Evolutionary conservation across 2,329 filamentous ascomycete genomes (phyloP).

Genomic region (Fusarium guadeloupense): DNA sequence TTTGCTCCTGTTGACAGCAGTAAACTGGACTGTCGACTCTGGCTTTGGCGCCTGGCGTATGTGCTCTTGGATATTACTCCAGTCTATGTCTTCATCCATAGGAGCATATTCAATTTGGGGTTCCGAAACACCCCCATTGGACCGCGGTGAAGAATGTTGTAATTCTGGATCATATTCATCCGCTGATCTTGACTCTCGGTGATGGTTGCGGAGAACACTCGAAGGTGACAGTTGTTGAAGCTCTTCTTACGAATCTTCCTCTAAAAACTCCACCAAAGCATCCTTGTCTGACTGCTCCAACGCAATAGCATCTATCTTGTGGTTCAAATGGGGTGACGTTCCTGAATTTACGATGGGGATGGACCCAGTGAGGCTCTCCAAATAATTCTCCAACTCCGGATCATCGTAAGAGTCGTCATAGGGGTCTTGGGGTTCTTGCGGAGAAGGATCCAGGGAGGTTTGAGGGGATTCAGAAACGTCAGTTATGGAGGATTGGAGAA

Average conservation of each 20-base stretch:
- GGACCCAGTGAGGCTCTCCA: constrained; percentile 12
- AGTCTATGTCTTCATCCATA: constrained; percentile 54
- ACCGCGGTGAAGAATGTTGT: constrained; percentile 47
- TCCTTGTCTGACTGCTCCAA: constrained; percentile 26
- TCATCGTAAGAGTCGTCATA: constrained; percentile 28
- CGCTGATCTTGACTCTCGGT: constrained; percentile 47
- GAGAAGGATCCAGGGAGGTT: constrained; percentile 4
- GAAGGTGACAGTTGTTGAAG: constrained; percentile 39
- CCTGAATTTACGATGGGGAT: neutral
- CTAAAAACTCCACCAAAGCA: constrained; percentile 24
- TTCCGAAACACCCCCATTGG: neutral
- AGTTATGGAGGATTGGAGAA: constrained; percentile 15
- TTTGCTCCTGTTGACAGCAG: constrained; percentile 4
- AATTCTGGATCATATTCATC: constrained; percentile 50
- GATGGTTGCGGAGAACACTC: constrained; percentile 47
- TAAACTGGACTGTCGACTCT: neutral
- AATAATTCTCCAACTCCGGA: constrained; percentile 24
- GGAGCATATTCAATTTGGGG: constrained; percentile 6
- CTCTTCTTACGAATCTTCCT: constrained; percentile 6
- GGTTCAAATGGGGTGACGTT: neutral
- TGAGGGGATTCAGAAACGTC: constrained; percentile 1
- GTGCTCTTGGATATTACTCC: constrained; percentile 46
- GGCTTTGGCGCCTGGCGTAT: constrained; percentile 3
- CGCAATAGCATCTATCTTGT: constrained; percentile 1
- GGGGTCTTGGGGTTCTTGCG: neutral